Evolutionary conservation across 192 early-diverging fungal genomes (phyloP), one percentile per base, ranked within the genome.

Genomic region (Backusella mclennaniae): DNA sequence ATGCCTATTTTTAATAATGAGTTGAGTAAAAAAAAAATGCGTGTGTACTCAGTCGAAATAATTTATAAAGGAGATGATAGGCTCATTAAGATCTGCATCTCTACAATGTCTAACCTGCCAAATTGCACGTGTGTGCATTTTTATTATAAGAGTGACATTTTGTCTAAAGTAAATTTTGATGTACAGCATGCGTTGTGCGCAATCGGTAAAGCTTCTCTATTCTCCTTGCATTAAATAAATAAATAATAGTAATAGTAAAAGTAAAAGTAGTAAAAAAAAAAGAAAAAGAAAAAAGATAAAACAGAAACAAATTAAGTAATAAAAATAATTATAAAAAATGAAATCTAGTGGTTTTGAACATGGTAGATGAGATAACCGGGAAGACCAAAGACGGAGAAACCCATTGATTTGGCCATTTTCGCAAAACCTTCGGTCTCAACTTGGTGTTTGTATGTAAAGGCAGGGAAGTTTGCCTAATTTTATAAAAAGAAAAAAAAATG

Each of bases 371-470:
- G 77, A 73, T 89, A 89, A 31, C 74, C 84, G 3, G 89, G 89
- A 53, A 90, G 78, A 1, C 89, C 89, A 71, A 77, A 87, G 1
- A 88, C 87, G 14, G 85, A 84, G 77, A 81, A 90, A 7, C 89
- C 89, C 69, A 87, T 78, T 0, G 84, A 85, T 75, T 86, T 88
- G 49, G 89, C 89, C 41, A 90, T 84, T 75, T 90, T 90, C 31
- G 87, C 89, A 84, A 90, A 88, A 5, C 87, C 89, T 80, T 90
- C 89, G 35, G 87, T 90, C 75, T 90, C 89, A 4, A 90, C 86
- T 49, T 87, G 83, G 73, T 90, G 89, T 75, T 88, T 83, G 39
- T 87, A 89, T n/a, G 86, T 73, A 79, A 79, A 88, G 0, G 89
- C 73, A n/a, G 89, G 89, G 41, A 90, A 90, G 8, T 81, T 87